phyloP scores from a whole-genome alignment of 2,329 filamentous ascomycete genomes.

The Pseudogymnoascus sp. region DNA sequence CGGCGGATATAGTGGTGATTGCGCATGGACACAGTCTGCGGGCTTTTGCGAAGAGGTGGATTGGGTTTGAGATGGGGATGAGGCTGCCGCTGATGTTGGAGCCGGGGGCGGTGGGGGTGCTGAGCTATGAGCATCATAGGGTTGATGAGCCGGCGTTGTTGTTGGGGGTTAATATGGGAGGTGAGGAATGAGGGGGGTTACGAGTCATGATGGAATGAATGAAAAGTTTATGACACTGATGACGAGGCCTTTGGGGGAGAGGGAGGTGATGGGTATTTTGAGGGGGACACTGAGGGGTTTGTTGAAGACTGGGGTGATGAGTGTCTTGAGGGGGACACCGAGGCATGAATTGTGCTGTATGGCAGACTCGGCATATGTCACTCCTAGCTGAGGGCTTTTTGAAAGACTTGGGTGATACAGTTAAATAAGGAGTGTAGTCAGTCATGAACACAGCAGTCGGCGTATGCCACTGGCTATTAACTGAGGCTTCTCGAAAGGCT shows the following conservation, averaged over 20 bases:
- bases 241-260: background rate
- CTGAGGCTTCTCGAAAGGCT: too few relatives aligned
- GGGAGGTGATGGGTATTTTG: too few relatives aligned
- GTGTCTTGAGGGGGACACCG: background rate
- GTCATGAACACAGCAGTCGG: background rate
- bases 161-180: constrained; percentile 40
- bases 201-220: background rate
- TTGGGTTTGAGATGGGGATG: constrained; percentile 61
- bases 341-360: background rate
- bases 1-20: constrained; percentile 68
- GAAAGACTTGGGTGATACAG: background rate
- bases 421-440: background rate
- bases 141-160: constrained; percentile 74
- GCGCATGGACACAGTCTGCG: constrained; percentile 86
- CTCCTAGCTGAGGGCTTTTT: background rate
- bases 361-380: too few relatives aligned
- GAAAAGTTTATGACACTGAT: background rate
- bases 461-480: too few relatives aligned
- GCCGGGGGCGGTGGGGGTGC: constrained; percentile 70
- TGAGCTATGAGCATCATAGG: constrained; percentile 71
- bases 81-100: constrained; percentile 76
- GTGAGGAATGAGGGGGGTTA: background rate
- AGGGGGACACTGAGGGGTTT: too few relatives aligned
- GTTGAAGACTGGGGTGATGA: too few relatives aligned
- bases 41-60: constrained; percentile 86